Conservation (phyloP, 2,329 filamentous ascomycete species). For the Neonectria faginata region DNA sequence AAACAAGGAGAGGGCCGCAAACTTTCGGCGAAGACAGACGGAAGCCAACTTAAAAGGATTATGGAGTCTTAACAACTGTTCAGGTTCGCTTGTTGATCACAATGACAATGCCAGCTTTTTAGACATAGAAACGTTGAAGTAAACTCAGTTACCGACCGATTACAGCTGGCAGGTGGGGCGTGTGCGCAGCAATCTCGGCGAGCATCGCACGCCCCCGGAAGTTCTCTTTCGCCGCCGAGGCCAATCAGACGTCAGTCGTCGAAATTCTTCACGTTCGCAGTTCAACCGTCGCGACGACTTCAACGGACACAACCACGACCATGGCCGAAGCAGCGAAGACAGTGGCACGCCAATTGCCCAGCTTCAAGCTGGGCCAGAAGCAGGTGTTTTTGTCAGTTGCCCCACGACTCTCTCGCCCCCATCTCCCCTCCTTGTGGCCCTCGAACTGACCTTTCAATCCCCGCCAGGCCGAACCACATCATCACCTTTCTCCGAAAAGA, state of each 20-base stretch:
- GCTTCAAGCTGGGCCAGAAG: constrained; percentile 64
- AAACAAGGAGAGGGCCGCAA: background rate
- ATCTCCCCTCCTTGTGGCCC: background rate
- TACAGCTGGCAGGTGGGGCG: constrained; percentile 24
- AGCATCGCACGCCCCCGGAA: constrained; percentile 38
- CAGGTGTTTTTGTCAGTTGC: constrained; percentile 66
- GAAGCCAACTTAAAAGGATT: background rate
- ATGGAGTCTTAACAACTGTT: background rate
- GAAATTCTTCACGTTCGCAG: constrained; percentile 47
- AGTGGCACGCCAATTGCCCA: constrained; percentile 54
- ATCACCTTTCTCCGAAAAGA: constrained; percentile 81
- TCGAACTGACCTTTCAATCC: constrained; percentile 25
- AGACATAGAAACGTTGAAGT: background rate
- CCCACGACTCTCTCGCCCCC: background rate
- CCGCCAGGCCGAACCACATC: constrained; percentile 79
- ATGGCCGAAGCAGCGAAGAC: constrained; percentile 57
- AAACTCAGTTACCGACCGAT: background rate
- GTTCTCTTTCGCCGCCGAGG: constrained; percentile 44
- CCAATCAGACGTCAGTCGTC: constrained; percentile 45
- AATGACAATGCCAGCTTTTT: background rate
- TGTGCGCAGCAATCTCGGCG: constrained; percentile 25
- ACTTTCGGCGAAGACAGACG: background rate
- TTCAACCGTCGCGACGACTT: constrained; percentile 41
- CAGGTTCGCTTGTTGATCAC: background rate
- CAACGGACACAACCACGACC: constrained; percentile 42